Evolutionary conservation across 768 basidiomycete genomes (phyloP), one percentile per base, ranked within the genome.

Genomic region (Tulasnella sp.): DNA sequence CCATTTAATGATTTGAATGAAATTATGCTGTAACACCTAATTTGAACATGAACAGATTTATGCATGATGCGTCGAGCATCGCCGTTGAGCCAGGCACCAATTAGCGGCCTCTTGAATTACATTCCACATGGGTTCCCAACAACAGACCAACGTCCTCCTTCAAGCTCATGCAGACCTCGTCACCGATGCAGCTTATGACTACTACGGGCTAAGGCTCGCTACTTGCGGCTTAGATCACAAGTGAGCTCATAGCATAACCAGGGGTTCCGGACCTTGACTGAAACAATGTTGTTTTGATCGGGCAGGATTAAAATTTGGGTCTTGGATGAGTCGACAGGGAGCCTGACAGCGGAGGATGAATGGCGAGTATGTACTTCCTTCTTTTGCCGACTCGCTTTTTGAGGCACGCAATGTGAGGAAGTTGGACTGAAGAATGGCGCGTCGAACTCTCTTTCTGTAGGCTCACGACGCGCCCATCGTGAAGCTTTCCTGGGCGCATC

Each of bases 391-490:
- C n/a, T n/a, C n/a, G n/a, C n/a, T n/a, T n/a, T n/a, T n/a, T n/a
- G n/a, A 43, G 8, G 42, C 5, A 38, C 5, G 34, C 34, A 7
- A 15, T 5, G 34, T 38, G 34, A 38, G 15, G 5, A 11, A 17
- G 11, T n/a, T 51, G 54, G 19, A 41, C 17, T 15, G 34, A n/a
- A 25, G 38, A 42, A 10, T 38, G 30, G 34, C 19, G 17, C n/a
- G 17, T 27, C 51, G 19, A 49, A 34, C 54, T 60, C 49, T 53
- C 38, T n/a, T 53, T 22, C 11, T 34, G 12, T 65, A 94, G 89
- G 94, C 93, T n/a, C 93, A 97, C 68, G 91, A 94, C 66, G 92
- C 92, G 15, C 82, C 93, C 0, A 77, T 96, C 38, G 81, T 90
- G 7, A 84, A 79, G 69, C 65, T 96, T 12, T 80, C 80, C 53